A percentile compares a stretch with the other conserved stretches of the same genome.
Evolutionary conservation across 2,329 filamentous ascomycete species (phyloP).

Genomic region (Grosmannia serpens): DNA sequence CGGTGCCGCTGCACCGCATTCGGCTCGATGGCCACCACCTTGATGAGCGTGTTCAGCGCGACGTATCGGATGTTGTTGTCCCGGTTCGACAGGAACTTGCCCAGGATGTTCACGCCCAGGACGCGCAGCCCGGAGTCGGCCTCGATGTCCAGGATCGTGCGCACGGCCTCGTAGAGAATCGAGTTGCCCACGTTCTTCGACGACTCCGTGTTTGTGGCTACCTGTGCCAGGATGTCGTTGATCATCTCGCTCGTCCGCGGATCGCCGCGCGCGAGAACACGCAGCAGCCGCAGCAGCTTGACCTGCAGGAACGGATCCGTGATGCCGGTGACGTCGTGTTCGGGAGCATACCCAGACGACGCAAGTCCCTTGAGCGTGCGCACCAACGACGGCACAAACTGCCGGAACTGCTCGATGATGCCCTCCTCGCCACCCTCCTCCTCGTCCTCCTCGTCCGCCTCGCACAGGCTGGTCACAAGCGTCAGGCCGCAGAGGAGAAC

Average conservation of each 20-base stretch:
- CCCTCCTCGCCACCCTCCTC: slow-evolving; percentile 74
- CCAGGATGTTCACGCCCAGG: slow-evolving; percentile 92
- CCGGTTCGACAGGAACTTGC: slow-evolving; percentile 91
- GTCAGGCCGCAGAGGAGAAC: slow-evolving; percentile 89
- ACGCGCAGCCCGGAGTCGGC: slow-evolving; percentile 91
- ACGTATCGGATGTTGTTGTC: slow-evolving; percentile 99
- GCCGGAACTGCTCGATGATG: slow-evolving; percentile 82
- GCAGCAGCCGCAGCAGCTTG: slow-evolving; percentile 79
- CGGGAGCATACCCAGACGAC: slow-evolving; percentile 90
- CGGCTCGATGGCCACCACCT: slow-evolving; percentile 94
- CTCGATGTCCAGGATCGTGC: slow-evolving; percentile 95
- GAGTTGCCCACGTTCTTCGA: slow-evolving; percentile 98
- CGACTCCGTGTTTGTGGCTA: slow-evolving; percentile 94
- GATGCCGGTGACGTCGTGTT: slow-evolving; percentile 96
- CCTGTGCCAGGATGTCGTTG: slow-evolving; percentile 95
- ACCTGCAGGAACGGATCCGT: slow-evolving; percentile 96
- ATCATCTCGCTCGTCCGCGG: slow-evolving; percentile 86
- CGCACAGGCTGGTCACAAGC: slow-evolving; percentile 81
- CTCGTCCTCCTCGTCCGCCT: slow-evolving; percentile 85
- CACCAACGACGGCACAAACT: slow-evolving; percentile 73
- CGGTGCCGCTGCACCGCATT: slow-evolving; percentile 95
- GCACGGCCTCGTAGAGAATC: slow-evolving; percentile 92
- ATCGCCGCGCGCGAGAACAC: slow-evolving; percentile 80
- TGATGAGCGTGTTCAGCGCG: slow-evolving; percentile 91
- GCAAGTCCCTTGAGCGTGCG: slow-evolving; percentile 86